Conservation (phyloP, 331 rosid species). For the Rhamnella rubrinervis region DNA sequence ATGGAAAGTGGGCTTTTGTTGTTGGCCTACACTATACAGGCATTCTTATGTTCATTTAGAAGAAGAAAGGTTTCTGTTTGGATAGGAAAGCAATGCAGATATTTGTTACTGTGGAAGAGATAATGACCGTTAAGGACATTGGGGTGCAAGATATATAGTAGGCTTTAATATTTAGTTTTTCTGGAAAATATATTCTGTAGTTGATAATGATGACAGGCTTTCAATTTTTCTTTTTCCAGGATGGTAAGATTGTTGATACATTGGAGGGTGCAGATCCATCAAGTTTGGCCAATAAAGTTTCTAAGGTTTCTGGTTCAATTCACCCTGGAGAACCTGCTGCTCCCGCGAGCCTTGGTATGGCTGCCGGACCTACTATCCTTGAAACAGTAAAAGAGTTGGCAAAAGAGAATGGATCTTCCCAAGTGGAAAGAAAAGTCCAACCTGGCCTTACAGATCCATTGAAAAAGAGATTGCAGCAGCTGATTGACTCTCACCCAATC, state of each 20-base stretch:
- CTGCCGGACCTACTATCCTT: conserved; percentile 70
- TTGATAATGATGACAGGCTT: too few relatives aligned
- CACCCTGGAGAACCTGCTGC: conserved; percentile 77
- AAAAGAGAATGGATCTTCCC: conserved; percentile 54
- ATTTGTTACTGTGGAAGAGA: too few relatives aligned
- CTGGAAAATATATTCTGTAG: not conserved
- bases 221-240: conserved; percentile 41
- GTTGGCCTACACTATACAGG: too few relatives aligned
- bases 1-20: too few relatives aligned
- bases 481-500: conserved; percentile 56
- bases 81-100: too few relatives aligned
- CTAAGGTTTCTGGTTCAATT: conserved; percentile 74
- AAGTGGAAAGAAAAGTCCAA: conserved; percentile 37
- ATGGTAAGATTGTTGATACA: conserved; percentile 78
- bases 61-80: too few relatives aligned
- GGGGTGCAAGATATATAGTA: too few relatives aligned
- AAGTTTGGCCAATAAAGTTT: conserved; percentile 90
- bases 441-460: conserved; percentile 42
- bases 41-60: too few relatives aligned
- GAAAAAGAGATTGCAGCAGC: conserved; percentile 55
- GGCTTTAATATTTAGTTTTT: too few relatives aligned
- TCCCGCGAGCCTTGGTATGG: conserved; percentile 93
- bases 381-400: conserved; percentile 75
- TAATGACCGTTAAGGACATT: too few relatives aligned
- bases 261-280: conserved; percentile 99